Evolutionary conservation across 441 rosid genomes (phyloP).

Genomic region (Populus hybrid): DNA sequence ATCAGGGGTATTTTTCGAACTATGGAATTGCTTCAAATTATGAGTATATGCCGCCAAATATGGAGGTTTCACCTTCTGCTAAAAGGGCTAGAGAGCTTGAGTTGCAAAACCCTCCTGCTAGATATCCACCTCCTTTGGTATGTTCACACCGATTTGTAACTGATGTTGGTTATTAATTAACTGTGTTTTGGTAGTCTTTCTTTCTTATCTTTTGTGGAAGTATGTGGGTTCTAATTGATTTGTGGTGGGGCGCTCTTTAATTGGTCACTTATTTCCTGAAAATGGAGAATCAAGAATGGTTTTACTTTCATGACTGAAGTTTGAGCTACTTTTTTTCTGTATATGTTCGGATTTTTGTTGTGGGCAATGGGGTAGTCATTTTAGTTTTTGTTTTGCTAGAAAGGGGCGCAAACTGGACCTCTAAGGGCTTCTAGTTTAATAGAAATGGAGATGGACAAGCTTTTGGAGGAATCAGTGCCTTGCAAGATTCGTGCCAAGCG

Average conservation of each 20-base stretch:
- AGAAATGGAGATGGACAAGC: constrained; percentile 65
- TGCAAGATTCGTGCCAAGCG: constrained; percentile 77
- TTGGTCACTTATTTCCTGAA: not conserved
- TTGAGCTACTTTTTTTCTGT: not conserved
- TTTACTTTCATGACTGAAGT: not conserved
- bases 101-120: constrained; percentile 32
- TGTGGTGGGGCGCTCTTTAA: not conserved
- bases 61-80: constrained; percentile 41
- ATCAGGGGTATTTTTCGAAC: constrained; percentile 43
- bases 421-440: constrained; percentile 36
- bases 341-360: not conserved
- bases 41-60: constrained; percentile 40
- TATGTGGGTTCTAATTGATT: not conserved
- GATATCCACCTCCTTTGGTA: constrained; percentile 48
- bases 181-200: not conserved
- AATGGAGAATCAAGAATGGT: not conserved
- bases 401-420: constrained; percentile 51
- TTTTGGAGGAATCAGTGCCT: constrained; percentile 72
- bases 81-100: constrained; percentile 46
- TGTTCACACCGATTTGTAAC: not conserved
- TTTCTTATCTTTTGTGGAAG: not conserved
- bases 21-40: constrained; percentile 44
- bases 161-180: not conserved
- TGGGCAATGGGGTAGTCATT: not conserved
- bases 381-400: constrained; percentile 32